A percentile compares a stretch with the other conserved stretches of the same genome.
phyloP scores from a whole-genome alignment of 1,284 basidiomycete species.

The Pulchroboletus neoregius region DNA sequence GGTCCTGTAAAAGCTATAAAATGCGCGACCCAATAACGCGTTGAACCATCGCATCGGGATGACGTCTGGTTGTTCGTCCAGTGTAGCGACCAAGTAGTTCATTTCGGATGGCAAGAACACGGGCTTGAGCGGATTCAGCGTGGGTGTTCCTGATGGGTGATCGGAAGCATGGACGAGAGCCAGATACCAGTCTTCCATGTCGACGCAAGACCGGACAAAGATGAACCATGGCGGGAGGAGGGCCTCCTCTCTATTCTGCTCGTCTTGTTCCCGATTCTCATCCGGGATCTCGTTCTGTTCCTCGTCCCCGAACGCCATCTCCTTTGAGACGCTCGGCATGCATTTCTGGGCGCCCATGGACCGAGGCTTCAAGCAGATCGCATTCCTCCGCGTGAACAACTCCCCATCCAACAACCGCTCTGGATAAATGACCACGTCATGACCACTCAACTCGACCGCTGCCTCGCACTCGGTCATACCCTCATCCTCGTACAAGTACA shows the following conservation, averaged over 20 bases:
- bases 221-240: conserved; percentile 79
- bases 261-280: too few relatives aligned
- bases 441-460: conserved; percentile 73
- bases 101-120: conserved; percentile 82
- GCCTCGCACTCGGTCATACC: conserved; percentile 82
- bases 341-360: conserved; percentile 23
- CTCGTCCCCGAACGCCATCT: too few relatives aligned
- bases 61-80: conserved; percentile 91
- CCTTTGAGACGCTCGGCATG: too few relatives aligned
- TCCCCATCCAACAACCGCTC: conserved; percentile 77
- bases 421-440: conserved; percentile 72
- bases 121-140: conserved; percentile 50
- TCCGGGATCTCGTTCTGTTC: too few relatives aligned
- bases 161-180: conserved; percentile 75
- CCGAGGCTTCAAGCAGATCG: conserved; percentile 72
- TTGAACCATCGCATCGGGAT: conserved; percentile 98
- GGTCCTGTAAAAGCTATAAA: conserved; percentile 89
- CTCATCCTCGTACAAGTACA: conserved; percentile 92
- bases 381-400: conserved; percentile 84
- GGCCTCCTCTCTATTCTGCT: conserved; percentile 36
- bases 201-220: conserved; percentile 77
- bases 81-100: conserved; percentile 75
- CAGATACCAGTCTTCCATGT: conserved; percentile 97
- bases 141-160: conserved; percentile 53
- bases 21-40: conserved; percentile 86